These are phyloP conservation scores for Cucurbita argyrosperma DNA, from an alignment of 306 rosid species.

Conservation along the genomic window DNA sequence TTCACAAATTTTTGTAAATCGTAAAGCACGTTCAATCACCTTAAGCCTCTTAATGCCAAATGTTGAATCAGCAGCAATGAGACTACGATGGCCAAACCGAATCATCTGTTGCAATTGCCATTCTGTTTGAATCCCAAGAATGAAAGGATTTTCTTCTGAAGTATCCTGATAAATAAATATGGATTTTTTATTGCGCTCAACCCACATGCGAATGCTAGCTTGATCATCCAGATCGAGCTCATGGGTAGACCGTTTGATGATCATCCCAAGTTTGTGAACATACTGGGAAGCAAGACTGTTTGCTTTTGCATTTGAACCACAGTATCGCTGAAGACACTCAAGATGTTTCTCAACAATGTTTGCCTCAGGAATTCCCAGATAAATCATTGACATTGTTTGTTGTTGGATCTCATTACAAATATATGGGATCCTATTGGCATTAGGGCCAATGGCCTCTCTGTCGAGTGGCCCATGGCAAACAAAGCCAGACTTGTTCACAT, in stretches of 20 bases:
- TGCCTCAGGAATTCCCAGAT: slow-evolving; percentile 90
- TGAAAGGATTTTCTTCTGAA: slow-evolving; percentile 65
- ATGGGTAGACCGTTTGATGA: slow-evolving; percentile 77
- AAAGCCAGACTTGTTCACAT: slow-evolving; percentile 76
- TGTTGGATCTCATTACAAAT: slow-evolving; percentile 89
- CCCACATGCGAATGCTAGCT: slow-evolving; percentile 95
- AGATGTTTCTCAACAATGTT: slow-evolving; percentile 88
- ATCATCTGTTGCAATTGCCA: slow-evolving; percentile 96
- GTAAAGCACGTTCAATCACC: slow-evolving; percentile 24
- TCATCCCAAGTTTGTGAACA: slow-evolving; percentile 92
- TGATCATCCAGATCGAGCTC: slow-evolving; percentile 90
- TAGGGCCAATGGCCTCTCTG: slow-evolving; percentile 90
- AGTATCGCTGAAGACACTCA: slow-evolving; percentile 73
- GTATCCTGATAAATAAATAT: slow-evolving; percentile 72
- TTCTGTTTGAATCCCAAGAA: slow-evolving; percentile 92
- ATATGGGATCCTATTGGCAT: slow-evolving; percentile 74
- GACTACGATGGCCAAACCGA: slow-evolving; percentile 77
- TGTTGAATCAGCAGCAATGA: slow-evolving; percentile 76
- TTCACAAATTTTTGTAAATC: background rate
- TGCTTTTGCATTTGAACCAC: slow-evolving; percentile 69
- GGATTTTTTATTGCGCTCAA: slow-evolving; percentile 68
- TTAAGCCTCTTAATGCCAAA: slow-evolving; percentile 85
- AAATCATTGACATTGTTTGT: slow-evolving; percentile 94
- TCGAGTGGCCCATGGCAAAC: slow-evolving; percentile 95
- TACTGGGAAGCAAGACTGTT: slow-evolving; percentile 80